phyloP scores from a whole-genome alignment of 1,139 yeast species.

The Pichia sp. region DNA sequence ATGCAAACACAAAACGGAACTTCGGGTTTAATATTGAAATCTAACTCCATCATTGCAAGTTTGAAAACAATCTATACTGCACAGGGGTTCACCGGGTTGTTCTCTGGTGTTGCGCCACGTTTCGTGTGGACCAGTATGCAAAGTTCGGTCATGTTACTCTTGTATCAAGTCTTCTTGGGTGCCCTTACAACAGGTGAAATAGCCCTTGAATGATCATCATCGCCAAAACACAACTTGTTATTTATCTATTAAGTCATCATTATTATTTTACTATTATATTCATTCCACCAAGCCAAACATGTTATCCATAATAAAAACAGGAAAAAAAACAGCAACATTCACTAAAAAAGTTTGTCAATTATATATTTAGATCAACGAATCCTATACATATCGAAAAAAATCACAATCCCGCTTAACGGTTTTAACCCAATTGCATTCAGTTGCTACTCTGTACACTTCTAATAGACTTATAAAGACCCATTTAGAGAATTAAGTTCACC shows the following conservation, averaged over 20 bases:
- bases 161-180: constrained; percentile 66
- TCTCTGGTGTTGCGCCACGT: constrained; percentile 95
- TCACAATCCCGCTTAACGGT: too few species aligned
- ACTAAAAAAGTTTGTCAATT: too few species aligned
- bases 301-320: too few species aligned
- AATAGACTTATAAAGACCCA: too few species aligned
- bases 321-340: too few species aligned
- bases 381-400: too few species aligned
- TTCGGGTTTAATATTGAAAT: constrained; percentile 34
- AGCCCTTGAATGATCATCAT: constrained; percentile 16
- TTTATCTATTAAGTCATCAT: not conserved
- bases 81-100: constrained; percentile 80
- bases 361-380: too few species aligned
- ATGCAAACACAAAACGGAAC: constrained; percentile 67
- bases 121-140: constrained; percentile 96
- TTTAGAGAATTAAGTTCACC: too few species aligned
- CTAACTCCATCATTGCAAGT: constrained; percentile 62
- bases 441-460: too few species aligned
- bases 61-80: constrained; percentile 61
- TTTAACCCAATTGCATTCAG: too few species aligned
- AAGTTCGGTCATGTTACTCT: constrained; percentile 88
- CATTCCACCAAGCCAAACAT: too few species aligned
- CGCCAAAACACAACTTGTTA: too few species aligned
- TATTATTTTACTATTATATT: not conserved
- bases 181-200: constrained; percentile 32